These are phyloP conservation scores for Podospora conica DNA, from an alignment of 495 filamentous ascomycete species.

Conservation along the genomic window DNA sequence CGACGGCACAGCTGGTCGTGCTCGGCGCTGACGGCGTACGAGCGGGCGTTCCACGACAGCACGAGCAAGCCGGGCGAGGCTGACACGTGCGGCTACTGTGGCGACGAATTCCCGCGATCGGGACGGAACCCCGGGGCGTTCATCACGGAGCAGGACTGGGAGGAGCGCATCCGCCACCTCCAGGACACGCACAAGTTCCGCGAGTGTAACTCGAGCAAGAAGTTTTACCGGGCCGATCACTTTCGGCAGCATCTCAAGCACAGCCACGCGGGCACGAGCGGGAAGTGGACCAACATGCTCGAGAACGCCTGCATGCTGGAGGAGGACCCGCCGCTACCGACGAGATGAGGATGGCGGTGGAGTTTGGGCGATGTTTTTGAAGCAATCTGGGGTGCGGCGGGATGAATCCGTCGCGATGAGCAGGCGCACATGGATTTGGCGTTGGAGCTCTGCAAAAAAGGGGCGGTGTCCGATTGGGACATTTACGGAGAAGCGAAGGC, in stretches of 20 bases:
- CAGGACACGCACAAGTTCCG: conserved; percentile 91
- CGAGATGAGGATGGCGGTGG: conserved; percentile 6
- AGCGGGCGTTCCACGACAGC: conserved; percentile 82
- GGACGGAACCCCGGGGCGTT: conserved; percentile 29
- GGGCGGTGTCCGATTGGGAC: neutral
- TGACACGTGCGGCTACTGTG: conserved; percentile 93
- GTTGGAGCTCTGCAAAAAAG: neutral
- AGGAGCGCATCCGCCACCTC: conserved; percentile 74
- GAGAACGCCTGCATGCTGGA: conserved; percentile 98
- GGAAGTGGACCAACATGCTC: conserved; percentile 98
- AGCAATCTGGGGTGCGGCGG: neutral
- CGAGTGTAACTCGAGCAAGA: conserved; percentile 97
- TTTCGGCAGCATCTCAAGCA: conserved; percentile 98
- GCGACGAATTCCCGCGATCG: conserved; percentile 78
- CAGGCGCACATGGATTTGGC: conserved; percentile 2
- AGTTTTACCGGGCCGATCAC: conserved; percentile 96
- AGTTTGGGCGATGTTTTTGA: neutral
- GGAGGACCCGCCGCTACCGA: conserved; percentile 46
- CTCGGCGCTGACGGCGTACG: conserved; percentile 68
- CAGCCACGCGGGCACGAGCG: conserved; percentile 91
- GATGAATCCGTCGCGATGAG: neutral
- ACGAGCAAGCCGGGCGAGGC: conserved; percentile 49
- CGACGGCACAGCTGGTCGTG: conserved; percentile 98
- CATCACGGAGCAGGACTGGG: conserved; percentile 66
- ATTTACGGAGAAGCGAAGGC: neutral